Evolutionary conservation across 345 rosid species (phyloP), one percentile per base, ranked within the genome.

Genomic region (Gynandropsis gynandra): DNA sequence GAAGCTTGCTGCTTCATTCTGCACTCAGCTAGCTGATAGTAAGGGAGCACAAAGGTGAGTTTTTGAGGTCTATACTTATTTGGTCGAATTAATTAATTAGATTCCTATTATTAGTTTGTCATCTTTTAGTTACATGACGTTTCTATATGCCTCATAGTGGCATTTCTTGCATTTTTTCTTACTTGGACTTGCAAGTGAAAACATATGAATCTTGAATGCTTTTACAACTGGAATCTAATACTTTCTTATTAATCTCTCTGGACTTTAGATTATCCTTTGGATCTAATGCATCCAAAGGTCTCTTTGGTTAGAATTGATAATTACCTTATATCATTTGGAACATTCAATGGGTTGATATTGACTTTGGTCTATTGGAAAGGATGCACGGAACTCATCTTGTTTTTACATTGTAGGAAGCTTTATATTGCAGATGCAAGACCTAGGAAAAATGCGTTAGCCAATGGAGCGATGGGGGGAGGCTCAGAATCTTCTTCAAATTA

Each of bases 401-500:
- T 32, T 66, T 64, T 37, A 18, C 54, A 59, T 70, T 68, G 52
- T 59, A 87, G 98, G 79, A 92, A 92, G 73, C 78, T 92, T 40
- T 92, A 88, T 67, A 92, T 92, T 59, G 97, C 84, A 56, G 99
- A 92, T 68, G 99, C 99, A 37, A 83, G 99, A 72, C 97, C 99
- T 34, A 79, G 94, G 63, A 92, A 83, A 78, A 92, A 92, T 85
- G 97, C 97, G 56, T 73, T 92, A 54, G 99, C 99, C 56, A 92
- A 92, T 85, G 99, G 95, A 15, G 99, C 99, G 48, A 87, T 67
- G 95, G 99, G 99, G 61, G 99, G 99, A 73, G 99, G 99, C 70
- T 92, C 99, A 0, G 97, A 92, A 70, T 92, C 99, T 16, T 88
- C 99, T 63, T 80, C 97, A 52, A 72, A 92, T 70, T 92, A 92